Base-by-base conservation (phyloP, 2,329 filamentous ascomycete species). In the Monilinia vaccinii-corymbosi region DNA sequence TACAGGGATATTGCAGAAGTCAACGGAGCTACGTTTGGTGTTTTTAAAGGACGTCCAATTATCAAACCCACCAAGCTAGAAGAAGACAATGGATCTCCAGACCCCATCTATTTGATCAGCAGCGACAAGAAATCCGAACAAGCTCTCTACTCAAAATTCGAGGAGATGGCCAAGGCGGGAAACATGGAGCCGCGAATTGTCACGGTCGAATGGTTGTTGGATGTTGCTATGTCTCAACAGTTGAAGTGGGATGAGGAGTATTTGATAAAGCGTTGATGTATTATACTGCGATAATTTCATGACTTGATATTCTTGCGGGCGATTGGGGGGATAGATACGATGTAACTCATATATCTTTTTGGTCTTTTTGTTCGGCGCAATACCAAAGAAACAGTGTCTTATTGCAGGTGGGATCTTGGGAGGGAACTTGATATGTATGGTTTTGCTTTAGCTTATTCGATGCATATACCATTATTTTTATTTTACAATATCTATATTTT, bases 221-320 rank as follows among this genome's bases (percentile, higher is more conserved):
- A 92, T 69, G 86, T 91, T 62, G 90, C 91, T 5, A 93, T 99
- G 89, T 85, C 83, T 68, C 94, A 99, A 75, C 80, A 91, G 73
- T 77, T 94, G 64, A 78, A 78, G n/a, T 86, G 84, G 73, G 78
- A 85, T 60, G 76, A 85, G 45, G 81, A 79, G 66, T 91, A 89
- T 70, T 71, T 85, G 23, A 47, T 58, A 23, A 58, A 61, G 38
- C 32, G 49, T 53, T 60, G 16, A 42, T 56, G 40, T 44, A 18
- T 31, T 16, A 23, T 31, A 11, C 25, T 9, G 4, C 23, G 40
- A 8, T 44, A 6, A n/a, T 11, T 13, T 44, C 28, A 55, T 44
- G 42, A 4, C 11, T 55, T 55, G 5, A 42, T 55, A 13, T 55
- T 55, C 7, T 34, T 23, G 13, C 38, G 21, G 51, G 38, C 51